These are phyloP conservation scores for Entomortierella chlamydospora DNA, from an alignment of 192 early-diverging fungal genomes.

Conservation along the genomic window DNA sequence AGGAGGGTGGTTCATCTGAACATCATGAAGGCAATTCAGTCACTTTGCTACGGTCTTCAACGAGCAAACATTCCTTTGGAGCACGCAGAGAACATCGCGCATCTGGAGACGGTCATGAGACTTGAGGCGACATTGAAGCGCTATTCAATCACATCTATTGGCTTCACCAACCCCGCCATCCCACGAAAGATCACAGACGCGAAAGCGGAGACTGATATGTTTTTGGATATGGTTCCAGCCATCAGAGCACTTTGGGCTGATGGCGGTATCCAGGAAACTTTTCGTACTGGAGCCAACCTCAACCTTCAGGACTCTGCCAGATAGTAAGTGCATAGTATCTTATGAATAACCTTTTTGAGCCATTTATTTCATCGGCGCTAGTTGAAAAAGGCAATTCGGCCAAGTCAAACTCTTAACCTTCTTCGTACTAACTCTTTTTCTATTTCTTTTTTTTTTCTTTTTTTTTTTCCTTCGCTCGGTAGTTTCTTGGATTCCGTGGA, in stretches of 20 bases:
- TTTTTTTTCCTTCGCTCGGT: too few species aligned
- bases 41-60: conserved; percentile 44
- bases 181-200: conserved; percentile 55
- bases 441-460: background rate
- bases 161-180: conserved; percentile 36
- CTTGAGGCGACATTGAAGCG: conserved; percentile 50
- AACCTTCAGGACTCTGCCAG: conserved; percentile 62
- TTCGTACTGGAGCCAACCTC: conserved; percentile 39
- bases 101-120: conserved; percentile 41
- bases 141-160: conserved; percentile 47
- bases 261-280: conserved; percentile 47
- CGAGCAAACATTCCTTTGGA: conserved; percentile 41
- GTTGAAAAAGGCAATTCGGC: too few species aligned
- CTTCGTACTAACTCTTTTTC: background rate
- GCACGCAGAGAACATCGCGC: conserved; percentile 35
- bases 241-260: conserved; percentile 61
- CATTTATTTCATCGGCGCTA: too few species aligned
- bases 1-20: conserved; percentile 55
- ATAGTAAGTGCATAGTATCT: too few species aligned
- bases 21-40: conserved; percentile 57
- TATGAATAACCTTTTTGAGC: too few species aligned
- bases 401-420: too few species aligned
- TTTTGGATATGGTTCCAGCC: conserved; percentile 49
- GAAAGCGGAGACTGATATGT: conserved; percentile 51
- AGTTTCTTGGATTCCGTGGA: conserved; percentile 63